Evolutionary conservation across 306 rosid genomes (phyloP), one percentile per base, ranked within the genome.

Genomic region (Pachyrhizus erosus): DNA sequence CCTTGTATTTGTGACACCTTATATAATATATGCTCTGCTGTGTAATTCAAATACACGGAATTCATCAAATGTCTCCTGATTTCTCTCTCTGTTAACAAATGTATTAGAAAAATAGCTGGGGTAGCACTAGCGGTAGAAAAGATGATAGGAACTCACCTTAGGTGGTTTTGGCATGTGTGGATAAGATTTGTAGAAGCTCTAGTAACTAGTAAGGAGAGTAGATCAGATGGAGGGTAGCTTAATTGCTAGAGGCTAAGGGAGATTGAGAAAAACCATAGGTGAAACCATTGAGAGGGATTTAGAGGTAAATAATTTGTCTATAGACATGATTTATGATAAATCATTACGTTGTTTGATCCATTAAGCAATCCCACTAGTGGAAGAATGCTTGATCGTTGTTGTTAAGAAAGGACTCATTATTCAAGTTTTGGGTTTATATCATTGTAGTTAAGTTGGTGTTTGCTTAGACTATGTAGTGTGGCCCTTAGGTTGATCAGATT

Each of bases 401-500:
- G n/a, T n/a, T n/a, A n/a, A n/a, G n/a, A n/a, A n/a, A n/a, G n/a
- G n/a, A n/a, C n/a, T n/a, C n/a, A n/a, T n/a, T n/a, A n/a, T n/a
- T n/a, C n/a, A n/a, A n/a, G n/a, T n/a, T n/a, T n/a, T n/a, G n/a
- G n/a, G n/a, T n/a, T n/a, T n/a, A n/a, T n/a, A n/a, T n/a, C n/a
- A n/a, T n/a, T n/a, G n/a, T n/a, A n/a, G n/a, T n/a, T n/a, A n/a
- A n/a, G n/a, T n/a, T n/a, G n/a, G n/a, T n/a, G n/a, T n/a, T n/a
- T n/a, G n/a, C n/a, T n/a, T n/a, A n/a, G 14, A 70, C 42, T 24
- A 17, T 67, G 67, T 14, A 37, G 74, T 33, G 42, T 61, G 31
- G 48, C 29, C 29, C 17, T 21, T n/a, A 18, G 75, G 40, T 66
- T 65, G 52, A 46, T 78, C n/a, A 34, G 37, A 48, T 78, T 66